Evolutionary conservation across 805 yeast genomes (phyloP).

Genomic region (Candida mattraensis): DNA sequence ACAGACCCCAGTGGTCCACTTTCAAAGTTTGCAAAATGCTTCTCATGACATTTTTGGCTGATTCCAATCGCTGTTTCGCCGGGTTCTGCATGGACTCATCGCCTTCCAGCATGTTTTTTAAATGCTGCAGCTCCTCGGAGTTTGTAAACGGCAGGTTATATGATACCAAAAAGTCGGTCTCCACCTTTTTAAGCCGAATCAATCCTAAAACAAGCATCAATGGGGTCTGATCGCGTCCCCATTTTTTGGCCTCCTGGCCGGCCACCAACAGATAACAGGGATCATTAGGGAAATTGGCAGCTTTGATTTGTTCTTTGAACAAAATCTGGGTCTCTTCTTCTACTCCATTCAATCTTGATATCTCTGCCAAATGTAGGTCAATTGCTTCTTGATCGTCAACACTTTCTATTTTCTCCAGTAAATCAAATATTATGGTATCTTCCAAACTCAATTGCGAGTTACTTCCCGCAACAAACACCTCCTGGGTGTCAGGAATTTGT

Average conservation of each 20-base stretch:
- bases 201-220: slow-evolving; percentile 57
- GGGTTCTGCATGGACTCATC: slow-evolving; percentile 10
- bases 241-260: slow-evolving; percentile 47
- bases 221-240: slow-evolving; percentile 42
- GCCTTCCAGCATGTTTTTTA: slow-evolving; percentile 18
- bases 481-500: slow-evolving; percentile 92
- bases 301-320: slow-evolving; percentile 6
- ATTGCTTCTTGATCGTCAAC: slow-evolving; percentile 42
- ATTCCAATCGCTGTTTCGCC: slow-evolving; percentile 31
- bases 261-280: slow-evolving; percentile 37
- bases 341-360: slow-evolving; percentile 44
- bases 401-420: slow-evolving; percentile 50
- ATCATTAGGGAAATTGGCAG: slow-evolving; percentile 17
- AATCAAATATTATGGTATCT: slow-evolving; percentile 62
- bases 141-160: slow-evolving; percentile 54
- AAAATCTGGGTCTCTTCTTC: slow-evolving; percentile 9
- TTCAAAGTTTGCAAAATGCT: slow-evolving; percentile 30
- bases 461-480: slow-evolving; percentile 60
- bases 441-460: slow-evolving; percentile 37
- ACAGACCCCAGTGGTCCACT: slow-evolving; percentile 49
- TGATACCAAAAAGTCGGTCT: slow-evolving; percentile 62
- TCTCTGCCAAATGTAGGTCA: slow-evolving; percentile 54
- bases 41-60: slow-evolving; percentile 27
- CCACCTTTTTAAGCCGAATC: slow-evolving; percentile 48
- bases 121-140: slow-evolving; percentile 28